Percentiles rank a stretch among this genome's conserved stretches.
phyloP scores from a whole-genome alignment of 768 basidiomycete species.

The Mycena vulgaris region DNA sequence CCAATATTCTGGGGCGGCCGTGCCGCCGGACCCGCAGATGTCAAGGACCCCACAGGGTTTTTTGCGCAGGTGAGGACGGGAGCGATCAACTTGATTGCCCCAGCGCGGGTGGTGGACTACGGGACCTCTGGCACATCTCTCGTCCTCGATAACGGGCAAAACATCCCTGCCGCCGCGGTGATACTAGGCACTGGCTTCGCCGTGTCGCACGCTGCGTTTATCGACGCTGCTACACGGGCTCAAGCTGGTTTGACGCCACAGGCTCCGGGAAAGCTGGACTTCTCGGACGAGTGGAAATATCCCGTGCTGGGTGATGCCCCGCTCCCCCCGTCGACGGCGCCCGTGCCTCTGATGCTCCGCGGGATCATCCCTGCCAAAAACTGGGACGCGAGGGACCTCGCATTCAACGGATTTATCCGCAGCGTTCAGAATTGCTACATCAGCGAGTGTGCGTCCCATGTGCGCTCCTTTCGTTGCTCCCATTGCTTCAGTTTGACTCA shows the following conservation, averaged over 20 bases:
- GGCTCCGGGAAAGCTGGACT: not conserved
- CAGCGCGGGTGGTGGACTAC: not conserved
- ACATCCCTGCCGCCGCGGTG: not conserved
- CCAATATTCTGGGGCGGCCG: not conserved
- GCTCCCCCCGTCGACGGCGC: not conserved
- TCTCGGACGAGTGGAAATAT: not conserved
- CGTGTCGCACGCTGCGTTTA: not conserved
- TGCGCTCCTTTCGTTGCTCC: not conserved
- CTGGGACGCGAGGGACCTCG: not conserved
- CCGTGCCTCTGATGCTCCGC: not conserved
- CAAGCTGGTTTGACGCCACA: not conserved
- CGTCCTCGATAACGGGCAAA: not conserved
- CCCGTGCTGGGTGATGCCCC: not conserved
- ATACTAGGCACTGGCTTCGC: not conserved
- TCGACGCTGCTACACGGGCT: not conserved
- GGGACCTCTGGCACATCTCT: not conserved
- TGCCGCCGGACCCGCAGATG: not conserved
- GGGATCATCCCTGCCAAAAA: not conserved
- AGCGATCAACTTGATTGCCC: not conserved
- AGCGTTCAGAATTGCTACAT: constrained; percentile 3
- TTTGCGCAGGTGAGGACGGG: not conserved
- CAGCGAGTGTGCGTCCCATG: not conserved
- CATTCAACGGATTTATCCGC: not conserved
- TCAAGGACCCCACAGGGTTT: not conserved
- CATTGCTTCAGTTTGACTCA: not conserved